Percentiles rank a stretch among this genome's conserved stretches.
Evolutionary conservation across 228 moss, liverwort and hornwort species (phyloP).

Genomic region (Sphagnum fallax): DNA sequence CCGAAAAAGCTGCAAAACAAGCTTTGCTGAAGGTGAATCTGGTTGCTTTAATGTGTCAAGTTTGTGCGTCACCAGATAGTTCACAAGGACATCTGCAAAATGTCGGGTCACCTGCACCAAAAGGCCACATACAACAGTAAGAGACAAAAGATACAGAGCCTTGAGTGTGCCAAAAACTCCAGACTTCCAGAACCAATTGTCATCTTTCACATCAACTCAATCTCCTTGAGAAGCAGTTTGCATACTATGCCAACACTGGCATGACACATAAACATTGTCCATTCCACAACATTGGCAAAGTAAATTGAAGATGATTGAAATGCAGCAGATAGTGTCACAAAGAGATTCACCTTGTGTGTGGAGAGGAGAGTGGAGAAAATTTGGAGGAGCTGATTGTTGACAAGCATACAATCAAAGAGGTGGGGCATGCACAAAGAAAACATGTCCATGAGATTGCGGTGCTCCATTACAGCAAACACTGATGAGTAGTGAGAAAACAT

Average conservation of each 20-base stretch:
- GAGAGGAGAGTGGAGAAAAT: constrained; percentile 91
- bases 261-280: too few species aligned
- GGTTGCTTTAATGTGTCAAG: constrained; percentile 92
- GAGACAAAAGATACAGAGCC: not conserved
- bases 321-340: not conserved
- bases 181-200: too few species aligned
- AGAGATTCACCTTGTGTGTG: constrained; percentile 59
- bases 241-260: too few species aligned
- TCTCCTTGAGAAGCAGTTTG: too few species aligned
- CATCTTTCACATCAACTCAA: too few species aligned
- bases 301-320: too few species aligned
- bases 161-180: too few species aligned
- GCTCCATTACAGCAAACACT: constrained; percentile 99
- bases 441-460: constrained; percentile 99
- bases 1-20: constrained; percentile 93
- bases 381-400: constrained; percentile 86
- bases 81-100: constrained; percentile 94
- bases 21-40: constrained; percentile 81
- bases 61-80: constrained; percentile 87
- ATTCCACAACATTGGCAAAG: too few species aligned
- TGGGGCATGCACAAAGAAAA: constrained; percentile 99
- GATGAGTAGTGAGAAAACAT: constrained; percentile 91
- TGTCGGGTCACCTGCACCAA: constrained; percentile 67
- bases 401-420: constrained; percentile 98
- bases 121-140: not conserved